Percentiles rank a stretch among this genome's conserved stretches.
Conservation (phyloP, 1,284 basidiomycete species). For the Ceratobasidium sp. region DNA sequence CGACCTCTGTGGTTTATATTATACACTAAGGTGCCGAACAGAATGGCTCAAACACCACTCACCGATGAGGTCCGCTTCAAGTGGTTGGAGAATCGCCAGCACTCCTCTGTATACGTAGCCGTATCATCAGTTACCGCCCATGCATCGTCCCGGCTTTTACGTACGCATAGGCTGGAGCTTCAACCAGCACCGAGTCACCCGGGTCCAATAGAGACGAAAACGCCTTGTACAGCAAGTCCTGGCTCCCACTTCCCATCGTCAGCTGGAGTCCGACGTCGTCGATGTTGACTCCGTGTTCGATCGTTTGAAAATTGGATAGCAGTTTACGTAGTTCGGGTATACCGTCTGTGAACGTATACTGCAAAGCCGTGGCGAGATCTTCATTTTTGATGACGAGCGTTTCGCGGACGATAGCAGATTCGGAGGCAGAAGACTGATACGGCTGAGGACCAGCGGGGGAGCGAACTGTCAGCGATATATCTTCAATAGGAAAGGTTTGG, state of each 20-base stretch:
- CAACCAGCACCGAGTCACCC: conserved; percentile 84
- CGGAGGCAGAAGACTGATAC: conserved; percentile 44
- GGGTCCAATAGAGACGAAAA: conserved; percentile 71
- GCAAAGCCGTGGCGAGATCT: conserved; percentile 68
- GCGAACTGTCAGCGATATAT: conserved; percentile 66
- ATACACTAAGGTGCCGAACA: neutral
- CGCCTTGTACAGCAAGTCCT: conserved; percentile 86
- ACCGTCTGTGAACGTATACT: conserved; percentile 82
- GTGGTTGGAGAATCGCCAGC: conserved; percentile 64
- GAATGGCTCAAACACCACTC: conserved; percentile 42
- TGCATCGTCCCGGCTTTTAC: conserved; percentile 44
- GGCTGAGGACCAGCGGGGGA: conserved; percentile 53
- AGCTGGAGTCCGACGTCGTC: conserved; percentile 74
- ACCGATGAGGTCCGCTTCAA: conserved; percentile 72
- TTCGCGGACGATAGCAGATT: conserved; percentile 47
- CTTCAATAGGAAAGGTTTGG: conserved; percentile 87
- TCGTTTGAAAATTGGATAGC: conserved; percentile 71
- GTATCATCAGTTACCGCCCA: neutral
- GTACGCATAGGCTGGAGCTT: conserved; percentile 87
- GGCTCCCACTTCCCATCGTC: conserved; percentile 82
- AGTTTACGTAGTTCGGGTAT: conserved; percentile 65
- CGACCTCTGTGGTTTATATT: conserved; percentile 68
- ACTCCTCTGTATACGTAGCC: conserved; percentile 58
- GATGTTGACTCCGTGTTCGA: conserved; percentile 64
- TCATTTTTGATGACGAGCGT: conserved; percentile 61